A percentile compares a stretch with the other conserved stretches of the same genome.
Conservation (phyloP, 805 yeast species). For the Komagataella populi region DNA sequence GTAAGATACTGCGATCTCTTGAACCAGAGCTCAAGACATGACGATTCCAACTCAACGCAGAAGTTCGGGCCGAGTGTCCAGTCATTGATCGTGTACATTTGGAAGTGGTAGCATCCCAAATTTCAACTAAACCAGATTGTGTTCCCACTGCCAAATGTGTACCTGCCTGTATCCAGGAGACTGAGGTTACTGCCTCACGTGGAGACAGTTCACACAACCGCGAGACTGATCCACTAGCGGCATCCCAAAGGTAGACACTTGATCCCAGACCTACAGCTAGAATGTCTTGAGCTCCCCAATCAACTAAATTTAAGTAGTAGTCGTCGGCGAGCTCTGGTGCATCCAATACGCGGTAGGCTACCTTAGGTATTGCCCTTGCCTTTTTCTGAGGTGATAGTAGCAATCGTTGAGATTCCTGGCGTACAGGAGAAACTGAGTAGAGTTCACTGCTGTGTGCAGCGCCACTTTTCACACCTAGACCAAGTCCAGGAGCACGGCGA, state of each 20-base stretch:
- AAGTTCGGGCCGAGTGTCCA: slow-evolving; percentile 77
- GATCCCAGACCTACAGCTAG: slow-evolving; percentile 86
- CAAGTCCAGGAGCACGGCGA: neutral
- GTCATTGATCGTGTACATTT: slow-evolving; percentile 84
- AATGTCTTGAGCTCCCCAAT: slow-evolving; percentile 88
- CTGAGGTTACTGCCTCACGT: slow-evolving; percentile 61
- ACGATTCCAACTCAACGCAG: slow-evolving; percentile 89
- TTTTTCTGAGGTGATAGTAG: slow-evolving; percentile 74
- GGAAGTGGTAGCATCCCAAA: slow-evolving; percentile 81
- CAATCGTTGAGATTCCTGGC: slow-evolving; percentile 74
- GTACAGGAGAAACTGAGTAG: slow-evolving; percentile 74
- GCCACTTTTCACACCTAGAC: neutral
- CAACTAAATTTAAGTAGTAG: slow-evolving; percentile 81
- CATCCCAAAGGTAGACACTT: slow-evolving; percentile 85
- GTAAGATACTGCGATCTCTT: slow-evolving; percentile 71
- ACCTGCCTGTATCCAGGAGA: slow-evolving; percentile 91
- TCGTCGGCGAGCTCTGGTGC: slow-evolving; percentile 95
- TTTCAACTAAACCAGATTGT: slow-evolving; percentile 73
- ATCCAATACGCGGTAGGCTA: slow-evolving; percentile 86
- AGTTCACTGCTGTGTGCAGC: slow-evolving; percentile 40
- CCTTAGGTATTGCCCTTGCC: slow-evolving; percentile 64
- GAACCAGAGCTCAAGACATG: slow-evolving; percentile 83
- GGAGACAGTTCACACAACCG: slow-evolving; percentile 63
- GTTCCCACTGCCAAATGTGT: slow-evolving; percentile 93
- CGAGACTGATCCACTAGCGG: slow-evolving; percentile 69